phyloP scores from a whole-genome alignment of 441 rosid species.

The Eutrema salsugineum region DNA sequence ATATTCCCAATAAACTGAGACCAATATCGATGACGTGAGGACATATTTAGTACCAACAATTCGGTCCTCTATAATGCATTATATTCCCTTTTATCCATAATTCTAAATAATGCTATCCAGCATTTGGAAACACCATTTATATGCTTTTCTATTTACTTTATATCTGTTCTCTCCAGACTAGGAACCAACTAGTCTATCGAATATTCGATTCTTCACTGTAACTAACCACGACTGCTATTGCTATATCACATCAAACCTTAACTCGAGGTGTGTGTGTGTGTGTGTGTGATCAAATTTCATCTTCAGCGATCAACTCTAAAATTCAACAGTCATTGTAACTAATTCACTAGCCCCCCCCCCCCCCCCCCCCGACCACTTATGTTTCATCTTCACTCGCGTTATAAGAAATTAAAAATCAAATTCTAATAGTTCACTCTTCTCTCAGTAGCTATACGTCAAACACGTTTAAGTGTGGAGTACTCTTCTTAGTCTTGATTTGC shows the following conservation, averaged over 20 bases:
- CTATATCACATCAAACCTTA: not conserved
- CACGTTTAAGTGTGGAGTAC: too few species aligned
- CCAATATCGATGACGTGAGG: constrained; percentile 3
- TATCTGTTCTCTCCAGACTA: not conserved
- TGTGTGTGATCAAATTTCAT: not conserved
- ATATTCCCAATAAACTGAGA: not conserved
- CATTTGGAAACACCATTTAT: constrained; percentile 17
- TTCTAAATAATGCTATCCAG: constrained; percentile 14
- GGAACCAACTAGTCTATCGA: not conserved
- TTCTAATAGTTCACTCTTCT: not conserved
- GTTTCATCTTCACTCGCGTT: too few species aligned
- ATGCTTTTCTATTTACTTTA: not conserved
- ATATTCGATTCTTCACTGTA: constrained; percentile 9
- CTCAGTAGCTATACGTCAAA: not conserved
- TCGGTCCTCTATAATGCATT: not conserved
- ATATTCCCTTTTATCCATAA: constrained; percentile 17
- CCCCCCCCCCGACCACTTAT: too few species aligned
- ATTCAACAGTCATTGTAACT: not conserved
- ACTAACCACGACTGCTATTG: constrained; percentile 6
- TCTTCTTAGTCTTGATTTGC: too few species aligned
- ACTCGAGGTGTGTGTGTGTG: not conserved
- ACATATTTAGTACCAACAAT: constrained; percentile 10
- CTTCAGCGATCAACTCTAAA: not conserved
- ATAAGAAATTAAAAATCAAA: too few species aligned
- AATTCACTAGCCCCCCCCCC: not conserved